Evolutionary conservation across 2,329 filamentous ascomycete species (phyloP), one percentile per base, ranked within the genome.

Genomic region (Fusarium sp.): DNA sequence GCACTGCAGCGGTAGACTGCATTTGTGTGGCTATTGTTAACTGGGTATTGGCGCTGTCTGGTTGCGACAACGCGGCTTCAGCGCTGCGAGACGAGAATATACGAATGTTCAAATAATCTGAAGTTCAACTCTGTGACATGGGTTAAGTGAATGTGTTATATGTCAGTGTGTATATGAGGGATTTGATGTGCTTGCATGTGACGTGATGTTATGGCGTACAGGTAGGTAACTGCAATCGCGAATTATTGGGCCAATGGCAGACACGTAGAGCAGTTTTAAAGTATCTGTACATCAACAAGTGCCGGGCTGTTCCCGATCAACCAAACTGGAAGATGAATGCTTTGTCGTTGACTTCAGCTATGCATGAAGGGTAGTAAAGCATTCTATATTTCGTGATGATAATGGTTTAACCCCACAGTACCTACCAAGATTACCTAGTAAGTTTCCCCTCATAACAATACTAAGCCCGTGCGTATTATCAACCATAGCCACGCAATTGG

Each of bases 1-100:
- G 71, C 75, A 74, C 75, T 72, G 75, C 68, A 71, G 68, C 68
- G 74, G 75, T 69, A 74, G 71, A 72, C 74, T 75, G 76, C 62
- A 70, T 61, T 62, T 71, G 65, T 70, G 75, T 72, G 73, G 75
- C 72, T 72, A 76, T 76, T 76, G 76, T 72, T 75, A 74, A 76
- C 68, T 73, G 71, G 78, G 73, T 74, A 75, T 74, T 63, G 76
- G 78, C 73, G 76, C 74, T 77, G 74, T 75, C 72, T 64, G 74
- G 72, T 74, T 77, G 72, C 72, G 71, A 78, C 71, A 69, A 68
- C 69, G 74, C 74, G 73, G 76, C 76, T 71, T 70, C 59, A 67
- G 66, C 60, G 75, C 74, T 68, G 75, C 75, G 69, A 76, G 73
- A 79, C 74, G 77, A 79, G 78, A 80, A 81, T 80, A 80, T 70